Evolutionary conservation across 305 asterid genomes (phyloP).

Genomic region (Fraxinus dipetala): DNA sequence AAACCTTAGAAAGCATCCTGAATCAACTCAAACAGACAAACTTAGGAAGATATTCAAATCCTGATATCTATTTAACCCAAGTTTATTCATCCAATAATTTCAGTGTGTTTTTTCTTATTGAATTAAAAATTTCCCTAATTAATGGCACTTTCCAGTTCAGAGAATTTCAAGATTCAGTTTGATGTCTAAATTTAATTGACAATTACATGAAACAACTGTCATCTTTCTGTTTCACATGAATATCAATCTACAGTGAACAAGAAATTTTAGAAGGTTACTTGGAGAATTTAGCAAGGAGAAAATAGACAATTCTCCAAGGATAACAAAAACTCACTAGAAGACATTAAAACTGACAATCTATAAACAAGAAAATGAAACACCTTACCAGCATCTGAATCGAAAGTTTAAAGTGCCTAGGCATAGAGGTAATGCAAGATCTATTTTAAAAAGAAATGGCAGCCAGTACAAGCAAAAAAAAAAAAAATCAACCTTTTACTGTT

Average conservation of each 20-base stretch:
- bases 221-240: slow-evolving; percentile 25
- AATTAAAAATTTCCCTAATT: neutral
- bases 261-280: slow-evolving; percentile 26
- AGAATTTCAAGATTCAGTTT: slow-evolving; percentile 8
- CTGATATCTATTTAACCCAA: neutral
- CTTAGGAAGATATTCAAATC: neutral
- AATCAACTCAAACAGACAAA: slow-evolving; percentile 13
- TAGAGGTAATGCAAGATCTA: slow-evolving; percentile 17
- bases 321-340: slow-evolving; percentile 62
- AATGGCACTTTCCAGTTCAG: slow-evolving; percentile 9
- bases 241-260: slow-evolving; percentile 23
- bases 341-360: slow-evolving; percentile 55
- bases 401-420: slow-evolving; percentile 41
- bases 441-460: slow-evolving; percentile 1
- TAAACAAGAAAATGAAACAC: slow-evolving; percentile 57
- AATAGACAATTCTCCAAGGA: slow-evolving; percentile 41
- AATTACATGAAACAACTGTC: slow-evolving; percentile 18
- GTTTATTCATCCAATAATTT: slow-evolving; percentile 1
- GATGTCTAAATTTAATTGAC: slow-evolving; percentile 16
- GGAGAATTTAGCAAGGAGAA: slow-evolving; percentile 15
- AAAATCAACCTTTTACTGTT: neutral
- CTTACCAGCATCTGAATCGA: slow-evolving; percentile 65
- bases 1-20: neutral
- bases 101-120: neutral
- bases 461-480: slow-evolving; percentile 15